Conservation (phyloP, 345 rosid species). For the Camelina neglecta region DNA sequence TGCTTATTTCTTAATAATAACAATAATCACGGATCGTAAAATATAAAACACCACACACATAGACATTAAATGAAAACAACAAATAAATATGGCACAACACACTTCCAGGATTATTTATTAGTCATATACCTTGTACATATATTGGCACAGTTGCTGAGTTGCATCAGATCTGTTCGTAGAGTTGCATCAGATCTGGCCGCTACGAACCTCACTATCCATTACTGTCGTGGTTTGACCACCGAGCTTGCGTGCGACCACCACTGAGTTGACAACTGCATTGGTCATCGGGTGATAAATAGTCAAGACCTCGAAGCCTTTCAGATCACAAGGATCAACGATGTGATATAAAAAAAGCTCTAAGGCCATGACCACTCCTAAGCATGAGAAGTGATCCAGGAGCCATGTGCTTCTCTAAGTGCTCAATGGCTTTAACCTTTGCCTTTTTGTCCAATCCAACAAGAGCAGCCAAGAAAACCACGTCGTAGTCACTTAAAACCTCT, state of each 20-base stretch:
- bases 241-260: neutral
- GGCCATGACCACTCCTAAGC: too few species aligned
- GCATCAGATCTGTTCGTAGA: too few species aligned
- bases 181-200: too few species aligned
- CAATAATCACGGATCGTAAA: too few species aligned
- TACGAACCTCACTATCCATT: too few species aligned
- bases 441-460: neutral
- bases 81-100: too few species aligned
- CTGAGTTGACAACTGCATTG: neutral
- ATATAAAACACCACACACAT: too few species aligned
- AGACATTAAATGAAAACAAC: too few species aligned
- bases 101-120: too few species aligned
- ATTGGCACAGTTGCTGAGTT: too few species aligned
- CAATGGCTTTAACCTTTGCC: neutral
- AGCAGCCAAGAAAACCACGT: neutral
- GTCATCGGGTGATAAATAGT: neutral
- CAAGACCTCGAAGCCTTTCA: neutral
- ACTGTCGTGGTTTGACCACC: neutral
- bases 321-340: neutral
- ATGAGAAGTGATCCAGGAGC: conserved; percentile 1
- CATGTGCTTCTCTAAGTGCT: neutral
- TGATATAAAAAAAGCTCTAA: neutral
- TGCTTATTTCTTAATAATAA: too few species aligned
- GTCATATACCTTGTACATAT: too few species aligned
- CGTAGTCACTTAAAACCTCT: neutral